Conservation (phyloP, 2,329 filamentous ascomycete genomes). For the Colletotrichum siamense region DNA sequence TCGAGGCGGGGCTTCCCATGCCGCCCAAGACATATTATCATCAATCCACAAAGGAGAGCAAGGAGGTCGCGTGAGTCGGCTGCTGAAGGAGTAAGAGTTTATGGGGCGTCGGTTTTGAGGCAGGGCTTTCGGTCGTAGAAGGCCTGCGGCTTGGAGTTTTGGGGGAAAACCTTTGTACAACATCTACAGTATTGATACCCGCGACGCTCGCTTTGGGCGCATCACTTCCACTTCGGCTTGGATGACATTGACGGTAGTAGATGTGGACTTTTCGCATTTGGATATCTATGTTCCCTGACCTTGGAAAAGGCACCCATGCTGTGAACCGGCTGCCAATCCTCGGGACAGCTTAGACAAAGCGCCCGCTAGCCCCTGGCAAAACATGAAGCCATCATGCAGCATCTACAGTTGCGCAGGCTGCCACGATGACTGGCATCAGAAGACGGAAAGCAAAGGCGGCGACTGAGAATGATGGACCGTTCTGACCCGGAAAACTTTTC, state of each 20-base stretch:
- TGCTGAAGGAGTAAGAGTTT: not conserved
- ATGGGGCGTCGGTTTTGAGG: not conserved
- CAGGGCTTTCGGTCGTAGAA: not conserved
- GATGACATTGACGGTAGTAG: not conserved
- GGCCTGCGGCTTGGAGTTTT: not conserved
- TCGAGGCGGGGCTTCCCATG: slow-evolving; percentile 51
- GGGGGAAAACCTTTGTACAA: not conserved
- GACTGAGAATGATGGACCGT: slow-evolving; percentile 14
- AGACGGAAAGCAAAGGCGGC: slow-evolving; percentile 9
- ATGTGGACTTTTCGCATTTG: not conserved
- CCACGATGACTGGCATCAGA: not conserved
- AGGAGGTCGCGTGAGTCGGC: slow-evolving; percentile 3
- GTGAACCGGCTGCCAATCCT: not conserved
- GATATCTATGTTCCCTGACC: not conserved
- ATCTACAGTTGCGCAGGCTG: not conserved
- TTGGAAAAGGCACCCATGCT: not conserved
- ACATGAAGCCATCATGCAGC: not conserved
- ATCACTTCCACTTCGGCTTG: not conserved
- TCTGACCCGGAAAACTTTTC: slow-evolving; percentile 14
- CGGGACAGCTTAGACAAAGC: not conserved
- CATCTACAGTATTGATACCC: slow-evolving; percentile 16
- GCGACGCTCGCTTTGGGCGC: slow-evolving; percentile 15
- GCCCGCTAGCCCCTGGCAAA: not conserved
- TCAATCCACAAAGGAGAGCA: slow-evolving; percentile 30
- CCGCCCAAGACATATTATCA: slow-evolving; percentile 49